These are phyloP conservation scores for Xylariaceae sp. DNA, from an alignment of 2,329 filamentous ascomycete species.

Conservation along the genomic window DNA sequence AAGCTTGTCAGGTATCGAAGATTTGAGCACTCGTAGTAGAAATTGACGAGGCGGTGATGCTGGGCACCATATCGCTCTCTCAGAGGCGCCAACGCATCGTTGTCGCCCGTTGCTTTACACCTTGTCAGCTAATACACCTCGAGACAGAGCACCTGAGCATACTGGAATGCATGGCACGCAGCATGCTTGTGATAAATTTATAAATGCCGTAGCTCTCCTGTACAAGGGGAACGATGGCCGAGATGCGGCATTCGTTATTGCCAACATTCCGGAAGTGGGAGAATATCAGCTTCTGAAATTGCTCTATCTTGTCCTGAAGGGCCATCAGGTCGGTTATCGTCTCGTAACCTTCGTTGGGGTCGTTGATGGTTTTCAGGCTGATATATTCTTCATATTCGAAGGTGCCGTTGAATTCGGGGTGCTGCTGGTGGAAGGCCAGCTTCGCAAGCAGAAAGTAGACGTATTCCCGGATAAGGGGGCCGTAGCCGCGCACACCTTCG, in stretches of 20 bases:
- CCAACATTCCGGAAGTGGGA: slow-evolving; percentile 86
- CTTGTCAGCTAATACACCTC: slow-evolving; percentile 13
- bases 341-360: slow-evolving; percentile 96
- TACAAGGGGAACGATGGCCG: slow-evolving; percentile 83
- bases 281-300: slow-evolving; percentile 97
- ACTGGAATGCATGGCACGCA: slow-evolving; percentile 95
- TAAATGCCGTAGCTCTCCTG: slow-evolving; percentile 99
- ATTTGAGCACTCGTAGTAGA: slow-evolving; percentile 99
- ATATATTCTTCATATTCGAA: slow-evolving; percentile 99
- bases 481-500: slow-evolving; percentile 84
- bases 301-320: slow-evolving; percentile 95
- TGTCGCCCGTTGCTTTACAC: slow-evolving; percentile 68
- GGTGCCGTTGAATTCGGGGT: slow-evolving; percentile 95
- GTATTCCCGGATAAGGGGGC: slow-evolving; percentile 89
- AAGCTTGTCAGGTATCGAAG: slow-evolving; percentile 91
- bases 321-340: slow-evolving; percentile 96
- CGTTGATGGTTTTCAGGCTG: slow-evolving; percentile 94
- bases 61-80: slow-evolving; percentile 88
- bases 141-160: slow-evolving; percentile 27
- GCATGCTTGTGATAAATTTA: slow-evolving; percentile 99
- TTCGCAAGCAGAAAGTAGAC: slow-evolving; percentile 93
- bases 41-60: slow-evolving; percentile 92
- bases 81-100: slow-evolving; percentile 83
- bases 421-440: slow-evolving; percentile 90
- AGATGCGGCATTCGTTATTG: slow-evolving; percentile 96